Percentiles rank a stretch among this genome's conserved stretches.
These are phyloP conservation scores for Diospyros lotus DNA, from an alignment of 148 eudicot species.

Conservation along the genomic window DNA sequence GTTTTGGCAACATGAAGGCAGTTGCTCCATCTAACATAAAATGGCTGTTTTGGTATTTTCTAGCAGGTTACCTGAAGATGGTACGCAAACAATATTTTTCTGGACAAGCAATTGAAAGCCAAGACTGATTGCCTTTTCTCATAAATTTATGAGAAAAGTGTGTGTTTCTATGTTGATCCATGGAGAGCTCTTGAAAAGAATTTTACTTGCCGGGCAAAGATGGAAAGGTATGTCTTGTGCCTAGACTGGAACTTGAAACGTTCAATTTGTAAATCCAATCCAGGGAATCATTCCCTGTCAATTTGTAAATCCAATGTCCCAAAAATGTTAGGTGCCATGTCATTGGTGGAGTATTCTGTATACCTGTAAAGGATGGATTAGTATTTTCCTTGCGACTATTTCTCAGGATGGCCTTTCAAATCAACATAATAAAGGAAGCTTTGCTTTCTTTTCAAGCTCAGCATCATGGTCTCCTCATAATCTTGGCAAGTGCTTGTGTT, in stretches of 20 bases:
- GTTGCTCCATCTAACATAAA: neutral
- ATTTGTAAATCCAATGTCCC: neutral
- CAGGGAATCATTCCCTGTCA: neutral
- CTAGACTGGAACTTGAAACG: neutral
- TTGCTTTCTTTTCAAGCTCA: too few relatives aligned
- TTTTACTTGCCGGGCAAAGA: neutral
- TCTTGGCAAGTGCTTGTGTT: too few relatives aligned
- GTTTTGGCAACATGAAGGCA: neutral
- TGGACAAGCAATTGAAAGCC: conserved; percentile 35
- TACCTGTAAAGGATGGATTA: too few relatives aligned
- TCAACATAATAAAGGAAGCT: too few relatives aligned
- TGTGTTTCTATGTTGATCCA: too few relatives aligned
- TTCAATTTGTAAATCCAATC: conserved; percentile 5
- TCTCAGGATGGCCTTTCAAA: too few relatives aligned
- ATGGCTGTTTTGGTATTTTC: neutral
- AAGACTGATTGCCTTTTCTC: neutral
- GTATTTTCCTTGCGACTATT: too few relatives aligned
- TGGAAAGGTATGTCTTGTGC: neutral
- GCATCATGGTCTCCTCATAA: too few relatives aligned
- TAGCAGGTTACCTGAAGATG: conserved; percentile 46
- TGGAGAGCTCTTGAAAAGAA: neutral
- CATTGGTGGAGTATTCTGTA: too few relatives aligned
- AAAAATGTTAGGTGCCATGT: too few relatives aligned
- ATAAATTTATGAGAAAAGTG: neutral
- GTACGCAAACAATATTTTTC: conserved; percentile 32